Evolutionary conservation across 2,329 filamentous ascomycete genomes (phyloP), one percentile per base, ranked within the genome.

Genomic region (Thelonectria rubi): DNA sequence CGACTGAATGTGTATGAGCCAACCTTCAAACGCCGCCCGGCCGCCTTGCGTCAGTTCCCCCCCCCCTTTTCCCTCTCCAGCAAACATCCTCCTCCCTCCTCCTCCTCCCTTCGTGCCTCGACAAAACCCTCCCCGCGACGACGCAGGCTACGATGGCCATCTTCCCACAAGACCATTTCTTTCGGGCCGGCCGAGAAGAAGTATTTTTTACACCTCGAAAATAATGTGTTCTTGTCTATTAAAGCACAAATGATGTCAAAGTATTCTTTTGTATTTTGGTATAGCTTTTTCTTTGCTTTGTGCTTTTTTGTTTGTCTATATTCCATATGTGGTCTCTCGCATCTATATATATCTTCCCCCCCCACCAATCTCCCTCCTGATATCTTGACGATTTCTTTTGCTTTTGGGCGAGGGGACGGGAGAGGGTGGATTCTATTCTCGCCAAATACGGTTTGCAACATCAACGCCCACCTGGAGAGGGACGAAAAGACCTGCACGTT

Each of bases 1-100:
- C 7, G 49, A 53, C 67, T 71, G 65, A 69, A 69, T 73, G 73
- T 73, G 71, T 45, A 75, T 72, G 71, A 71, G 45, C 48, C 65
- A 53, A n/a, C 62, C 59, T 64, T 63, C 65, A 66, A 8, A 64
- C 34, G 45, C 65, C 70, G 64, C 68, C 66, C 65, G 66, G 64
- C 63, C 45, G 11, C 50, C 59, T 30, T 9, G 26, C 26, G 58
- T 65, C 62, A 65, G 57, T 69, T 66, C 49, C 60, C n/a, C n/a
- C n/a, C n/a, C n/a, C n/a, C n/a, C 10, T 30, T 8, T 30, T 66
- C 56, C 51, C 43, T 65, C 49, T 52, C 52, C 37, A 60, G 55
- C 65, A 65, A 58, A 15, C 34, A 37, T 42, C 63, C 62, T 58
- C 42, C 57, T 57, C 48, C 52, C 45, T 50, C 43, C 26, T 48